These are phyloP conservation scores for Wickerhamiella cacticola DNA, from an alignment of 805 yeast genomes.

Conservation along the genomic window DNA sequence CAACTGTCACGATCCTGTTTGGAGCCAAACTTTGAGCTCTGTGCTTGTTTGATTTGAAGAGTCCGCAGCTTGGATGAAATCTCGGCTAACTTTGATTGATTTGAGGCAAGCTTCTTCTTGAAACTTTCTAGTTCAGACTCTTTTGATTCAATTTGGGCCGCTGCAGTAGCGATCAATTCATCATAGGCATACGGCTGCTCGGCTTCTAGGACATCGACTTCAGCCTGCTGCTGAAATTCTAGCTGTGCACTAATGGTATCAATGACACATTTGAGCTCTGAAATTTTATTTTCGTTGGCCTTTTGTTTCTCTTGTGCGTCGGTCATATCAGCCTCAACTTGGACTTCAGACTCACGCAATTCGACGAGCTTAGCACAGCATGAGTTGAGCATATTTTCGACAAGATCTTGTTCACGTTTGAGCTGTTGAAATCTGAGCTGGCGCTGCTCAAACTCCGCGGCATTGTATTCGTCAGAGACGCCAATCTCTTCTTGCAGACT, in stretches of 20 bases:
- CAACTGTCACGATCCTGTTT: conserved; percentile 53
- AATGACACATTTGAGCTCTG: not conserved
- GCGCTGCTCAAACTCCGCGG: conserved; percentile 53
- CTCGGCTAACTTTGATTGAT: conserved; percentile 14
- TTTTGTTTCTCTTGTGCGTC: conserved; percentile 1
- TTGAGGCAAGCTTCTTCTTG: conserved; percentile 2
- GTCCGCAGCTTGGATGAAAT: conserved; percentile 20
- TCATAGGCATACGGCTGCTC: not conserved
- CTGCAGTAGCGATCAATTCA: not conserved
- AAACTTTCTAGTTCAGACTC: not conserved
- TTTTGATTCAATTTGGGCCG: not conserved
- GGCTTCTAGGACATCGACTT: not conserved
- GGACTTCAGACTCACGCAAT: not conserved
- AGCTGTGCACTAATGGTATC: conserved; percentile 4
- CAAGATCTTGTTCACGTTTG: conserved; percentile 45
- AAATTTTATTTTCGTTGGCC: not conserved
- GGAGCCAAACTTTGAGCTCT: conserved; percentile 46
- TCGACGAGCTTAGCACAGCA: conserved; percentile 1
- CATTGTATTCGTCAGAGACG: conserved; percentile 51
- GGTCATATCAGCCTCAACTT: conserved; percentile 11
- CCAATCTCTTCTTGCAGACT: conserved; percentile 19
- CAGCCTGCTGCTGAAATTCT: not conserved
- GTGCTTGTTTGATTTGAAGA: conserved; percentile 61
- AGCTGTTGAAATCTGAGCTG: conserved; percentile 61
- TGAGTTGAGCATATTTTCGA: conserved; percentile 8